A percentile compares a stretch with the other conserved stretches of the same genome.
These are phyloP conservation scores for Neopestalotiopsis sp. DNA, from an alignment of 2,329 filamentous ascomycete genomes.

Conservation along the genomic window DNA sequence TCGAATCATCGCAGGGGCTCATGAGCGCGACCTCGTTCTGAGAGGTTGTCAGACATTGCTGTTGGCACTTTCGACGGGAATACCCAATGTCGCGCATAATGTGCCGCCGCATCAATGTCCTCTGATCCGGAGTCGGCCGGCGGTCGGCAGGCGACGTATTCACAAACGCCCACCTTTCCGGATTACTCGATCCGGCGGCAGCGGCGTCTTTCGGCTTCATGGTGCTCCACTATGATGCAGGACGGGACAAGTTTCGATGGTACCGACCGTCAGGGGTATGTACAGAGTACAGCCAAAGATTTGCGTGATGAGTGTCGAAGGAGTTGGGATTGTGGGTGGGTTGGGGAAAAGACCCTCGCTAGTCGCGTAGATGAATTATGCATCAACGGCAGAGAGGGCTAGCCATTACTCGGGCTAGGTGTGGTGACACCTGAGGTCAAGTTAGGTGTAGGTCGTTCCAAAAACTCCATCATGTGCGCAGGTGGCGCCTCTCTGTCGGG, in stretches of 20 bases:
- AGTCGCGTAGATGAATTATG: no score
- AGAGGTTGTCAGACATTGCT: not conserved
- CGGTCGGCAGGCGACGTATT: not conserved
- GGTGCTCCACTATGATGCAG: not conserved
- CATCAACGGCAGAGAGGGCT: no score
- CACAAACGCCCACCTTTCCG: not conserved
- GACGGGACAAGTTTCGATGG: no score
- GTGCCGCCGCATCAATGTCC: not conserved
- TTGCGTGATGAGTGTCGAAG: not conserved
- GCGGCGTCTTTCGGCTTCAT: not conserved
- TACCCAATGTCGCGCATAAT: not conserved
- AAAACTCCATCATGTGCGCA: no score
- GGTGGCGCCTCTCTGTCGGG: no score
- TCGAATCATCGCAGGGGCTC: not conserved
- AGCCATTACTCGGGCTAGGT: no score
- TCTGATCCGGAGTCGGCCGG: not conserved
- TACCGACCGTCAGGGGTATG: no score
- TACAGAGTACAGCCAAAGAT: not conserved
- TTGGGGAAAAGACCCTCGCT: not conserved
- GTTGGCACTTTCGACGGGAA: not conserved
- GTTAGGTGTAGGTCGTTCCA: no score
- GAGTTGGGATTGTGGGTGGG: not conserved
- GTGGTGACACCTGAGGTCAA: no score
- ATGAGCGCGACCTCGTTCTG: not conserved
- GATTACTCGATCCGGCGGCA: not conserved